Evolutionary conservation across 768 basidiomycete genomes (phyloP).

Genomic region (Serendipita sp.): DNA sequence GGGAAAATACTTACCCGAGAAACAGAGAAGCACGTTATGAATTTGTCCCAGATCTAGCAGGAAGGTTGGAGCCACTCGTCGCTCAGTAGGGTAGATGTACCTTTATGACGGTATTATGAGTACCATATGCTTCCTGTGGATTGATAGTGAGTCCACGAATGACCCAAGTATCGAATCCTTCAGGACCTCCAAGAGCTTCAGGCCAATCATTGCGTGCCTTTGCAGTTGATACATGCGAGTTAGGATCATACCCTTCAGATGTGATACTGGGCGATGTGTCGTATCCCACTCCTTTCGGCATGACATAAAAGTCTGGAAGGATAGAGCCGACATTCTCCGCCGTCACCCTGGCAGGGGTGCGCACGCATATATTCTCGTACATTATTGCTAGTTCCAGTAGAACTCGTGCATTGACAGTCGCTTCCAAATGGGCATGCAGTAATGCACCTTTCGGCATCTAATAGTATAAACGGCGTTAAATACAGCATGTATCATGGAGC

Average conservation of each 20-base stretch:
- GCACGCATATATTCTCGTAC: constrained; percentile 45
- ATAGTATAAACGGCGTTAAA: background rate
- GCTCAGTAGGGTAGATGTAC: constrained; percentile 18
- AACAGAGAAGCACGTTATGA: constrained; percentile 16
- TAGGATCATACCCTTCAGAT: constrained; percentile 26
- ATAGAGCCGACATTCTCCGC: constrained; percentile 24
- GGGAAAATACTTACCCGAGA: background rate
- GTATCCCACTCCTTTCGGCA: constrained; percentile 21
- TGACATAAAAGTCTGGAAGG: constrained; percentile 36
- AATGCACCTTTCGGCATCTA: constrained; percentile 73
- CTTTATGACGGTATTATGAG: constrained; percentile 53
- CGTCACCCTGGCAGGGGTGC: constrained; percentile 26
- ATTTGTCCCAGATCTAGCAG: constrained; percentile 66
- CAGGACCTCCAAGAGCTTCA: constrained; percentile 35
- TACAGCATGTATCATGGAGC: background rate
- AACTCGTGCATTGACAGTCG: constrained; percentile 39
- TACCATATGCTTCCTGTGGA: constrained; percentile 53
- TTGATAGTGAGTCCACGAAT: constrained; percentile 44
- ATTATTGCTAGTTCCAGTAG: constrained; percentile 39
- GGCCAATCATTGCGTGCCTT: constrained; percentile 39
- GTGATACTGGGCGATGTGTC: constrained; percentile 21
- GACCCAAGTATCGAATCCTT: constrained; percentile 56
- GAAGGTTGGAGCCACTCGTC: background rate
- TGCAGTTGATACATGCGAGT: constrained; percentile 38
- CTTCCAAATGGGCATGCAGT: constrained; percentile 60